Evolutionary conservation across 2,329 filamentous ascomycete species (phyloP), one percentile per base, ranked within the genome.

Genomic region (Amphichorda felina): DNA sequence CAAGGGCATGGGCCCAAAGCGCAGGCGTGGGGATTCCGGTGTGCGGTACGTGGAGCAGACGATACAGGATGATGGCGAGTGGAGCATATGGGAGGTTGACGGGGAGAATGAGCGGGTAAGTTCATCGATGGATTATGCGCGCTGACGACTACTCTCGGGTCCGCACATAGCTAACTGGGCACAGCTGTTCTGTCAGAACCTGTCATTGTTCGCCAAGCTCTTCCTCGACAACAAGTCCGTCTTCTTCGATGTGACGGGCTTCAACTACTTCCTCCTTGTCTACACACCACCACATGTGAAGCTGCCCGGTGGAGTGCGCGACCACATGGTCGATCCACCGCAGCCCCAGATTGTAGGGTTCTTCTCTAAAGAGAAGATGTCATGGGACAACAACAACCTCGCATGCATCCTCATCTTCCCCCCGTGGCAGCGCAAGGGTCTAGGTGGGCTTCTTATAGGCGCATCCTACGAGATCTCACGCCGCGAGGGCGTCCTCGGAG

Each of bases 201-300:
- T 98, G 10, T 95, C 85, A 8, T 78, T 98, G 31, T 95, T 96
- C 56, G 88, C 87, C 19, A 98, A 96, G 59, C 75, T 98, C 30
- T 98, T 96, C 57, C 81, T 98, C 44, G 88, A 96, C 57, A 94
- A 93, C 53, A 98, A 98, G 54, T 94, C 86, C 7, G 88, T 98
- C 46, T 96, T 95, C 61, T 98, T 94, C 64, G 91, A 98, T 51
- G 88, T 95, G 31, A 77, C 79, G 4, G 85, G 83, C 35, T 98
- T 98, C 61, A 79, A 94, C 46, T 98, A 94, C 66, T 96, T 94
- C 55, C 72, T 94, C 4, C 76, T 96, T 36, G 82, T 91, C 30
- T 82, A 88, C 50, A 82, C 77, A 8, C 68, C 67, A 7, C 50
- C 56, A 1, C 35, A 36, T 9, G 38, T 22, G 10, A 36, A 36